Conservation (phyloP, 768 basidiomycete species). For the Clitopilus hobsonii region DNA sequence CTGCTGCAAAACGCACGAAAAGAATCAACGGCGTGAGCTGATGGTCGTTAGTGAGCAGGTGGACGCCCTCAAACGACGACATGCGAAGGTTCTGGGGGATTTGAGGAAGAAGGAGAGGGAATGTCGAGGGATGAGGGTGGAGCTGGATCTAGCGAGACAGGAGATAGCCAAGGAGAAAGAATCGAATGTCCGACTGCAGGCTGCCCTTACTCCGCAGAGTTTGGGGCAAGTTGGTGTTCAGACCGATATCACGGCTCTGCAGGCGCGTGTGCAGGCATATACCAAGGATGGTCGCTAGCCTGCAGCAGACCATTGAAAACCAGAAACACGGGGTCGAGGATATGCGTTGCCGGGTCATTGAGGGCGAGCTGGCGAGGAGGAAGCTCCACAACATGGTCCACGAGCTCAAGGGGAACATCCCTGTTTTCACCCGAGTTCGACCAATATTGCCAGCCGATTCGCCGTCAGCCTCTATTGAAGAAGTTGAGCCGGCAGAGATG, state of each 20-base stretch:
- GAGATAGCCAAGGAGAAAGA: slow-evolving; percentile 68
- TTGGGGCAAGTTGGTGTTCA: slow-evolving; percentile 64
- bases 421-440: slow-evolving; percentile 91
- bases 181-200: slow-evolving; percentile 57
- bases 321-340: slow-evolving; percentile 53
- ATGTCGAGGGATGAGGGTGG: slow-evolving; percentile 64
- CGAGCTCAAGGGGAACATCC: slow-evolving; percentile 90
- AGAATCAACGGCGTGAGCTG: slow-evolving; percentile 63
- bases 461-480: slow-evolving; percentile 21
- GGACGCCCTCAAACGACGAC: slow-evolving; percentile 55
- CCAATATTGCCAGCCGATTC: slow-evolving; percentile 63
- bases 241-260: slow-evolving; percentile 51
- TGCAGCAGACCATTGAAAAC: slow-evolving; percentile 50
- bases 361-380: slow-evolving; percentile 74
- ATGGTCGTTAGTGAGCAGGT: slow-evolving; percentile 64
- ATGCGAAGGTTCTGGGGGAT: slow-evolving; percentile 66
- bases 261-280: slow-evolving; percentile 58
- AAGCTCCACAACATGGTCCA: slow-evolving; percentile 91
- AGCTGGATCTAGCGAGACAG: slow-evolving; percentile 51
- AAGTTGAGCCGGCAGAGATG: slow-evolving; percentile 40
- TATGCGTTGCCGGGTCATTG: slow-evolving; percentile 64
- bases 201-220: slow-evolving; percentile 61
- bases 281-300: slow-evolving; percentile 46
- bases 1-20: slow-evolving; percentile 54
- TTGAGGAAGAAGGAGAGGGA: slow-evolving; percentile 66